Percentiles rank a stretch among this genome's conserved stretches.
Evolutionary conservation across 1,284 basidiomycete genomes (phyloP).

Genomic region (Microbotryomycetes sp.): DNA sequence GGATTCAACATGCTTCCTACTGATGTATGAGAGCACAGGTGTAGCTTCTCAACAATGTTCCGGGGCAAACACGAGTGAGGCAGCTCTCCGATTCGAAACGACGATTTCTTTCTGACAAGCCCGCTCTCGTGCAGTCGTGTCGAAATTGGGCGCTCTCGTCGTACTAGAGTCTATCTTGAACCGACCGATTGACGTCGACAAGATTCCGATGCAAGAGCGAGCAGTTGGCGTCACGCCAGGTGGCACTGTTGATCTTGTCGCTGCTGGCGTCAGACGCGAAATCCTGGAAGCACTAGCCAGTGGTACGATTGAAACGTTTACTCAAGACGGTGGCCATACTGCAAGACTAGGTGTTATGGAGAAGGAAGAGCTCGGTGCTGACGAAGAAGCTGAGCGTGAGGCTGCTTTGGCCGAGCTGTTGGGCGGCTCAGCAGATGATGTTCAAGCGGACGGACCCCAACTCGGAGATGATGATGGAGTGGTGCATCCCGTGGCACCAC

Average conservation of each 20-base stretch:
- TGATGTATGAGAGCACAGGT: conserved; percentile 13
- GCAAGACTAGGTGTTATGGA: conserved; percentile 8
- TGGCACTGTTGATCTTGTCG: conserved; percentile 23
- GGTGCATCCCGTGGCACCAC: neutral
- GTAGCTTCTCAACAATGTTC: conserved; percentile 32
- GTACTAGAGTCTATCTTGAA: conserved; percentile 58
- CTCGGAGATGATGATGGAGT: neutral
- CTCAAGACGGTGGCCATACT: neutral
- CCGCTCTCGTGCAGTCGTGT: conserved; percentile 45
- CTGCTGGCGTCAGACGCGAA: conserved; percentile 8
- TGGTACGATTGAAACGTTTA: neutral
- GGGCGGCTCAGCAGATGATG: neutral
- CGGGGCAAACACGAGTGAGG: conserved; percentile 31
- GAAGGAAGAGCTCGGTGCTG: conserved; percentile 12
- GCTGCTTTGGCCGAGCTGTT: conserved; percentile 5
- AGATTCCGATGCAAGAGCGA: conserved; percentile 29
- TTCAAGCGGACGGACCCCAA: neutral
- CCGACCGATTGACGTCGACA: conserved; percentile 47
- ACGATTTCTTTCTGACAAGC: neutral
- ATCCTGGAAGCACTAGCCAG: conserved; percentile 5
- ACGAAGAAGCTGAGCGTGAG: conserved; percentile 7
- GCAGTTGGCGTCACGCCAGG: conserved; percentile 16
- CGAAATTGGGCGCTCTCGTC: conserved; percentile 63
- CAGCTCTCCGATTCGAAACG: neutral
- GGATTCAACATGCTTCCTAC: neutral